Conservation (phyloP, 2,329 filamentous ascomycete genomes). For the Bipolaris cookei region DNA sequence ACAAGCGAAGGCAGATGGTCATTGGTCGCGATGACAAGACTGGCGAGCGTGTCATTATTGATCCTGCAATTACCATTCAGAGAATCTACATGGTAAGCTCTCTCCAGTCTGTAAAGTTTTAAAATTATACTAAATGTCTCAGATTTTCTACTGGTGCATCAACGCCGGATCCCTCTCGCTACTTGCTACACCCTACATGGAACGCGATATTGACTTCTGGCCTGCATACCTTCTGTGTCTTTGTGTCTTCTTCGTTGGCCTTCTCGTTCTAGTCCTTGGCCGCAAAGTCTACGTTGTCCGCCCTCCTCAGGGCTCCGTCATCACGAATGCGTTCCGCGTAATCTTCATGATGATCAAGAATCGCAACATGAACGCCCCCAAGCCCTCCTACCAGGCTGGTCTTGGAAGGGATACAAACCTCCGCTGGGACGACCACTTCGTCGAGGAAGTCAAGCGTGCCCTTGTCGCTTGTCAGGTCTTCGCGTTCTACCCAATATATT, state of each 20-base stretch:
- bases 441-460: slow-evolving; percentile 74
- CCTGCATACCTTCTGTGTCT: slow-evolving; percentile 69
- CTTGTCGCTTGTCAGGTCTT: slow-evolving; percentile 73
- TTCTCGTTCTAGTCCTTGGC: slow-evolving; percentile 57
- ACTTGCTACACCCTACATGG: slow-evolving; percentile 74
- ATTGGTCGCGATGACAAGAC: slow-evolving; percentile 51
- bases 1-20: slow-evolving; percentile 52
- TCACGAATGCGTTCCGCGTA: slow-evolving; percentile 61
- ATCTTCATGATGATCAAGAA: slow-evolving; percentile 63
- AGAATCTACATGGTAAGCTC: slow-evolving; percentile 57
- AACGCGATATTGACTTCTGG: slow-evolving; percentile 74
- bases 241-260: slow-evolving; percentile 69
- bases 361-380: slow-evolving; percentile 66
- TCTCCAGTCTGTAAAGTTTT: not conserved
- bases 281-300: slow-evolving; percentile 49
- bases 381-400: slow-evolving; percentile 68
- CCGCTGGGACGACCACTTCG: slow-evolving; percentile 73
- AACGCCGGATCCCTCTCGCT: slow-evolving; percentile 73
- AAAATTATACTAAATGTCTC: not conserved
- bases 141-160: slow-evolving; percentile 73
- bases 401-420: slow-evolving; percentile 53
- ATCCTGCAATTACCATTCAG: slow-evolving; percentile 56
- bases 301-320: slow-evolving; percentile 48
- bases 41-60: slow-evolving; percentile 56
- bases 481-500: slow-evolving; percentile 55